Conservation (phyloP, 345 rosid species). For the Murraya koenigii region DNA sequence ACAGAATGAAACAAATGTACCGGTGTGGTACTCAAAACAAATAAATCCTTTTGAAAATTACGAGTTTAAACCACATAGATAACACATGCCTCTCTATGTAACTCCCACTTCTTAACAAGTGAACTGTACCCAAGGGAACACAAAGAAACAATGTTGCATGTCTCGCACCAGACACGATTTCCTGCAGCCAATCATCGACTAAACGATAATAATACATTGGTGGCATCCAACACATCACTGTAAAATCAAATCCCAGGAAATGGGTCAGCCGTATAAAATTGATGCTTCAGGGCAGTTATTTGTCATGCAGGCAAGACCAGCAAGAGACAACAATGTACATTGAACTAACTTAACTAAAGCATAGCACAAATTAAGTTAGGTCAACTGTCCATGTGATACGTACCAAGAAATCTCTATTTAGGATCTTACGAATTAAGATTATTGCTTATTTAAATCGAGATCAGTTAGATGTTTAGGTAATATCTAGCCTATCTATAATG, state of each 20-base stretch:
- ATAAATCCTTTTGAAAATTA: not conserved
- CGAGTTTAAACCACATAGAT: not conserved
- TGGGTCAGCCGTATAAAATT: not conserved
- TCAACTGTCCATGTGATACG: not conserved
- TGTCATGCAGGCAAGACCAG: not conserved
- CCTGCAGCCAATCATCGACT: not conserved
- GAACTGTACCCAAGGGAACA: not conserved
- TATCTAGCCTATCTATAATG: not conserved
- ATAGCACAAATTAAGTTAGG: not conserved
- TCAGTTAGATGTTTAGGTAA: too few species aligned
- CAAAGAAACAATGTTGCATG: not conserved
- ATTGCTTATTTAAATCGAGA: not conserved
- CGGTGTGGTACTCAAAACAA: not conserved
- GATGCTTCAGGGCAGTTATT: not conserved
- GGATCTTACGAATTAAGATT: not conserved
- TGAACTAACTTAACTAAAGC: not conserved
- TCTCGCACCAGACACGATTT: not conserved
- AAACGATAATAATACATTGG: not conserved
- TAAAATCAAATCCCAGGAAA: not conserved
- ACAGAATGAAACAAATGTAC: not conserved
- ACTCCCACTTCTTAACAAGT: not conserved
- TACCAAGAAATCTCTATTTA: not conserved
- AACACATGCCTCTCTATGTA: not conserved
- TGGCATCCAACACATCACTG: slow-evolving; percentile 4
- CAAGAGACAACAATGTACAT: not conserved